Evolutionary conservation across 345 rosid genomes (phyloP).

Genomic region (Eucalyptus leucophloia): DNA sequence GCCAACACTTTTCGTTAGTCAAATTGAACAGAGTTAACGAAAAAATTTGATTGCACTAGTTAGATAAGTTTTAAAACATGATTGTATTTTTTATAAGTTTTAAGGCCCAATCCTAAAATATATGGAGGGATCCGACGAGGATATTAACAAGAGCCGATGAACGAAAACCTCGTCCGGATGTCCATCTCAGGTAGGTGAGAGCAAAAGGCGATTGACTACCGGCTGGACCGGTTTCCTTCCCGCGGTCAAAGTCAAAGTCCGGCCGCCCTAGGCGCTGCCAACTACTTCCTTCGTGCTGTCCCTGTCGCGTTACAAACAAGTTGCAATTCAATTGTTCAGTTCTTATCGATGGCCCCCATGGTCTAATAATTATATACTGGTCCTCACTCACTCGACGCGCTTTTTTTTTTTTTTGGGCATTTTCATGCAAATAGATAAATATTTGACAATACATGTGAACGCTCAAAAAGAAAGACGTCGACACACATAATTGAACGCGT

Average conservation of each 20-base stretch:
- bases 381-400: not conserved
- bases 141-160: not conserved
- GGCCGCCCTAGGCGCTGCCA: not conserved
- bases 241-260: not conserved
- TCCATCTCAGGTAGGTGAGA: not conserved
- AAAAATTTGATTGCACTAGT: no score
- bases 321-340: not conserved
- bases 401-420: not conserved
- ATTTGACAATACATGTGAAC: not conserved
- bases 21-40: fast-evolving
- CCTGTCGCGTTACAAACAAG: not conserved
- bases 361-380: not conserved
- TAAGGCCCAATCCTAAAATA: fast-evolving
- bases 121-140: not conserved
- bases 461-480: not conserved
- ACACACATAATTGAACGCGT: not conserved
- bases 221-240: not conserved
- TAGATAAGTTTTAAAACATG: no score
- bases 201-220: not conserved
- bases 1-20: fast-evolving
- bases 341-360: not conserved
- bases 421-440: not conserved
- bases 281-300: not conserved
- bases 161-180: not conserved
- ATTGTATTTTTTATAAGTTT: no score